Conservation (phyloP, 208 protist species). For the Trypanosoma brucei region DNA sequence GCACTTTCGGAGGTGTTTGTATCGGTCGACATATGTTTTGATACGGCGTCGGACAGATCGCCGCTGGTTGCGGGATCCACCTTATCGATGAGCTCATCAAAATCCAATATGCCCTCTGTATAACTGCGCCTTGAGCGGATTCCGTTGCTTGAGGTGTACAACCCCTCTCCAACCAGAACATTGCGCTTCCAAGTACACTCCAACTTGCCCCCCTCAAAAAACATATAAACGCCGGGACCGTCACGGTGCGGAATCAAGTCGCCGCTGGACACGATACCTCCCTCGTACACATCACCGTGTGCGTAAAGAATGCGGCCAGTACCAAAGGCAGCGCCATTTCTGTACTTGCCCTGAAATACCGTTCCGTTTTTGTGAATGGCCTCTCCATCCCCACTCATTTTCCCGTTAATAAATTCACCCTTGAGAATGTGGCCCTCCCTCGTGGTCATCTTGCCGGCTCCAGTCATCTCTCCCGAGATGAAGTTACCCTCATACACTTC, state of each 20-base stretch:
- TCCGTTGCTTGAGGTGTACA: slow-evolving; percentile 47
- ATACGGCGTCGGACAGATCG: too few relatives aligned
- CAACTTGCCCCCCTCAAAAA: slow-evolving; percentile 66
- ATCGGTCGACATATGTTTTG: too few relatives aligned
- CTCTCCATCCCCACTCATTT: slow-evolving; percentile 35
- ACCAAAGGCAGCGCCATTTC: slow-evolving; percentile 23
- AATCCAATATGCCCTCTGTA: slow-evolving; percentile 50
- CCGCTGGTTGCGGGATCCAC: too few relatives aligned
- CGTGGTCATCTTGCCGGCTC: slow-evolving; percentile 40
- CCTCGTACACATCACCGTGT: slow-evolving; percentile 68
- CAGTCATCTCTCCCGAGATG: slow-evolving; percentile 24
- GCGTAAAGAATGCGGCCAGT: slow-evolving; percentile 51
- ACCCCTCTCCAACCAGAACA: slow-evolving; percentile 66
- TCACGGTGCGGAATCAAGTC: slow-evolving; percentile 54
- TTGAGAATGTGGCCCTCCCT: slow-evolving; percentile 60
- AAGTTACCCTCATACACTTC: slow-evolving; percentile 53
- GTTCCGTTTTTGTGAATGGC: slow-evolving; percentile 10
- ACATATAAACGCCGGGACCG: slow-evolving; percentile 61
- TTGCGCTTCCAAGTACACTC: slow-evolving; percentile 76
- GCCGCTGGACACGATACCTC: slow-evolving; percentile 31
- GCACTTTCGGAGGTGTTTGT: too few relatives aligned
- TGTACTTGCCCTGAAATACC: slow-evolving; percentile 45
- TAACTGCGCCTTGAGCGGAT: slow-evolving; percentile 46
- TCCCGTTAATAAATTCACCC: slow-evolving; percentile 56
- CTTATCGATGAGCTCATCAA: not conserved